Evolutionary conservation across 108 stramenopile genomes (phyloP).

Genomic region (Skeletonema grethae): DNA sequence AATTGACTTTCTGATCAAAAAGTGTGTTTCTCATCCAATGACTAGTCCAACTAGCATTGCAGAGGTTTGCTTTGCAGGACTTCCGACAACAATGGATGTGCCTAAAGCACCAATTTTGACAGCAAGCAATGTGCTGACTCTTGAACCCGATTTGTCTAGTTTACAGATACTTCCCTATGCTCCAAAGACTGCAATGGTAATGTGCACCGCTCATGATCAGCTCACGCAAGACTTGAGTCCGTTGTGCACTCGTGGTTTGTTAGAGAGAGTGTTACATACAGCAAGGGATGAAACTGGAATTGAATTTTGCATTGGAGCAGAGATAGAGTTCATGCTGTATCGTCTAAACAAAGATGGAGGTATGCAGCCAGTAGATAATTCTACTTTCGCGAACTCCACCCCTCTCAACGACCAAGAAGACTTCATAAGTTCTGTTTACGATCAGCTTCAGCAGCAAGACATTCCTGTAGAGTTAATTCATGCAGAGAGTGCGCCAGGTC

Average conservation of each 20-base stretch:
- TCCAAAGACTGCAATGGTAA: slow-evolving; percentile 68
- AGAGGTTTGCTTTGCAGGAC: slow-evolving; percentile 66
- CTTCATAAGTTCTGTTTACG: slow-evolving; percentile 63
- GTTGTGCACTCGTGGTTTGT: slow-evolving; percentile 71
- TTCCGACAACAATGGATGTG: slow-evolving; percentile 59
- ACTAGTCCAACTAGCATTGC: slow-evolving; percentile 60
- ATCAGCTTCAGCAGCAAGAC: slow-evolving; percentile 67
- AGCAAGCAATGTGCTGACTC: slow-evolving; percentile 53
- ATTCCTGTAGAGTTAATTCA: slow-evolving; percentile 73
- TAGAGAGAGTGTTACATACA: slow-evolving; percentile 52
- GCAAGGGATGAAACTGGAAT: slow-evolving; percentile 51
- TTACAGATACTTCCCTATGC: slow-evolving; percentile 76
- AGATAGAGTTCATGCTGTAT: slow-evolving; percentile 72
- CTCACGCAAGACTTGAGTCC: slow-evolving; percentile 54
- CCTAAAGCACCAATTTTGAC: slow-evolving; percentile 58
- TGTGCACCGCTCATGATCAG: slow-evolving; percentile 67
- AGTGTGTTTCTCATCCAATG: slow-evolving; percentile 10
- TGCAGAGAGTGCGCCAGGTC: slow-evolving; percentile 77
- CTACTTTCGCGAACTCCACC: slow-evolving; percentile 62
- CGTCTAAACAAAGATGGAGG: slow-evolving; percentile 27
- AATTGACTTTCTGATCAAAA: slow-evolving; percentile 19
- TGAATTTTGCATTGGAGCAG: slow-evolving; percentile 73
- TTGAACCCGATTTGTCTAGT: slow-evolving; percentile 65
- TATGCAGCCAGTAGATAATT: slow-evolving; percentile 55
- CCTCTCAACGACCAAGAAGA: slow-evolving; percentile 79